Conservation (phyloP, 192 early-diverging fungal species). For the Geranomyces michiganensis region DNA sequence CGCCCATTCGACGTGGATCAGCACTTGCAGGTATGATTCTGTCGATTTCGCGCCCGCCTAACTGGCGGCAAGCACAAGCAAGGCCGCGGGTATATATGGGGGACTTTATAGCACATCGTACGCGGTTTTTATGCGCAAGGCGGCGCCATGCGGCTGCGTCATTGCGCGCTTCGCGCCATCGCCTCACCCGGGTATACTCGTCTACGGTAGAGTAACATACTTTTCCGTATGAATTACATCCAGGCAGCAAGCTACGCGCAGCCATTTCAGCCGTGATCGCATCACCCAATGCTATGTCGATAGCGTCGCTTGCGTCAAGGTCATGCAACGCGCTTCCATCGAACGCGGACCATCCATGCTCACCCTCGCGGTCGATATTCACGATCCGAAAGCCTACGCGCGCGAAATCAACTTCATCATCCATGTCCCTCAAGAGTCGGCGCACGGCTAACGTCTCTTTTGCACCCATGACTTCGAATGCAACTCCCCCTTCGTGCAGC, state of each 20-base stretch:
- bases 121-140: constrained; percentile 4
- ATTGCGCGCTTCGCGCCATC: constrained; percentile 16
- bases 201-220: constrained; percentile 1
- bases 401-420: not conserved
- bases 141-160: constrained; percentile 2
- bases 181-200: constrained; percentile 7
- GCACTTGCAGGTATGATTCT: not conserved
- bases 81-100: constrained; percentile 13
- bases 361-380: not conserved
- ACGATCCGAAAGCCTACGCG: constrained; percentile 9
- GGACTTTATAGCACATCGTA: not conserved
- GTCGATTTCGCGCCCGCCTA: constrained; percentile 25
- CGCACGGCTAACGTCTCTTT: constrained; percentile 9
- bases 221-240: not conserved
- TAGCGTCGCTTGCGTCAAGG: not conserved
- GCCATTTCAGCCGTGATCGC: constrained; percentile 5
- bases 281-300: not conserved
- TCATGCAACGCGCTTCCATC: not conserved
- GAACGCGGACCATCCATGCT: not conserved
- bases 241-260: not conserved
- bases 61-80: not conserved
- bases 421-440: not conserved
- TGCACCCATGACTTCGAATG: not conserved
- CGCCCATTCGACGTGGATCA: constrained; percentile 1
- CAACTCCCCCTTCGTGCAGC: constrained; percentile 21